Evolutionary conservation across 2,329 filamentous ascomycete genomes (phyloP).

Genomic region (Apiospora arundinis): DNA sequence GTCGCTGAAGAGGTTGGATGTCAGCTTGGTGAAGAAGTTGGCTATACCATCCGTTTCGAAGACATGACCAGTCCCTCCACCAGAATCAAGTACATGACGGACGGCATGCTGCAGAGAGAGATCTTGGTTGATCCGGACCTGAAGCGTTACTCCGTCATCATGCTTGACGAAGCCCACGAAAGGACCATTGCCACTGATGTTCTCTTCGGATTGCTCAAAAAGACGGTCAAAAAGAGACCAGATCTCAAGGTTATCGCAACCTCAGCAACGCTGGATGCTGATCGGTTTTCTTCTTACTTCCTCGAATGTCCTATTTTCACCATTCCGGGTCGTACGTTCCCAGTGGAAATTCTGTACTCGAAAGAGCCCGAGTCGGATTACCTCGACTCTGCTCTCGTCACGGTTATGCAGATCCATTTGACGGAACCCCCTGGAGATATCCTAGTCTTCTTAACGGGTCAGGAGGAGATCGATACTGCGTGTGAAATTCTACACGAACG

Average conservation of each 20-base stretch:
- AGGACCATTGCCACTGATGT: conserved; percentile 96
- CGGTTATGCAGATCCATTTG: conserved; percentile 97
- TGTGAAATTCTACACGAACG: conserved; percentile 93
- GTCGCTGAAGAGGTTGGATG: conserved; percentile 96
- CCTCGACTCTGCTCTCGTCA: conserved; percentile 89
- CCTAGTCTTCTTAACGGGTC: conserved; percentile 93
- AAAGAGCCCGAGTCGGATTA: conserved; percentile 96
- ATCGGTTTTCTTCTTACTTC: conserved; percentile 97
- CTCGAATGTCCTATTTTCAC: conserved; percentile 96
- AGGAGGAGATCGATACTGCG: conserved; percentile 96
- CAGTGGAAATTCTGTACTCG: conserved; percentile 95
- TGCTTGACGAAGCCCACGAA: conserved; percentile 98
- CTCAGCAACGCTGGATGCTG: conserved; percentile 93
- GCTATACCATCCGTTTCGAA: conserved; percentile 97
- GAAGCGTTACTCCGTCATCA: conserved; percentile 91
- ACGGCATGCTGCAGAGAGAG: conserved; percentile 96
- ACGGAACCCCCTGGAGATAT: conserved; percentile 94
- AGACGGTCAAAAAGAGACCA: conserved; percentile 82
- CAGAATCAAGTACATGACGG: conserved; percentile 99
- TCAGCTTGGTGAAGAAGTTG: conserved; percentile 87
- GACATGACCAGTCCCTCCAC: conserved; percentile 88
- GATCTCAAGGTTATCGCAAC: conserved; percentile 97
- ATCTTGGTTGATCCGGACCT: conserved; percentile 91
- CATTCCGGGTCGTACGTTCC: conserved; percentile 92
- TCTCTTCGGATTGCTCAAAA: conserved; percentile 91